These are phyloP conservation scores for Apiotrichum akiyoshidainum DNA, from an alignment of 1,284 basidiomycete species.

Conservation along the genomic window DNA sequence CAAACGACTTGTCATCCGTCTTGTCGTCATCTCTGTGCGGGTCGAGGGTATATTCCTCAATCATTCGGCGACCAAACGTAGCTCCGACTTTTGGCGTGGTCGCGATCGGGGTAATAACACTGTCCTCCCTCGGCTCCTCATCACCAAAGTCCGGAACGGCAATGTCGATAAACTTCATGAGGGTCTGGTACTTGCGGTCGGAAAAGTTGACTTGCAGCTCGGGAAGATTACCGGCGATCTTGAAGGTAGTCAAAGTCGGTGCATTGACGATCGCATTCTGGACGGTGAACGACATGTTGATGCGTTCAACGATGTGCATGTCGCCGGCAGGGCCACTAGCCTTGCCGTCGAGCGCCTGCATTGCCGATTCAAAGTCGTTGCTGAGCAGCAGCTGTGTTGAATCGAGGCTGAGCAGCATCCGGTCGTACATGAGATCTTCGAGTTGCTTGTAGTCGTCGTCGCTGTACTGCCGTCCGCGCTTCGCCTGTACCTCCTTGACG, in stretches of 20 bases:
- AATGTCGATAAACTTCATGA: slow-evolving; percentile 91
- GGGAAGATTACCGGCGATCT: slow-evolving; percentile 86
- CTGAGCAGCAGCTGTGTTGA: slow-evolving; percentile 93
- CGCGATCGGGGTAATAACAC: slow-evolving; percentile 5
- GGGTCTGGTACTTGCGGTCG: slow-evolving; percentile 88
- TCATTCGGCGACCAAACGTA: slow-evolving; percentile 54
- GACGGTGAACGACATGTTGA: slow-evolving; percentile 84
- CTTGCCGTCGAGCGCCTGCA: slow-evolving; percentile 64
- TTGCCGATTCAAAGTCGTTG: slow-evolving; percentile 74
- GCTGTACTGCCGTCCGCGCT: slow-evolving; percentile 80
- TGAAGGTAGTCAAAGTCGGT: slow-evolving; percentile 82
- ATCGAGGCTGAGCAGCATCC: slow-evolving; percentile 76
- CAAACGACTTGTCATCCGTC: slow-evolving; percentile 24
- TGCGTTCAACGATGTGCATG: slow-evolving; percentile 87
- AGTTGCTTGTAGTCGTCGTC: slow-evolving; percentile 85
- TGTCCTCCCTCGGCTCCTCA: slow-evolving; percentile 27
- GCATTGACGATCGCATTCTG: slow-evolving; percentile 92
- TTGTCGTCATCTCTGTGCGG: slow-evolving; percentile 39
- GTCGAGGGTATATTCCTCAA: slow-evolving; percentile 65
- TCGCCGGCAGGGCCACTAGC: slow-evolving; percentile 49
- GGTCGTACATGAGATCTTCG: slow-evolving; percentile 96
- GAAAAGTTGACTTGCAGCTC: slow-evolving; percentile 89
- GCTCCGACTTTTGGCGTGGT: slow-evolving; percentile 14
- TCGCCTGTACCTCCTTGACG: slow-evolving; percentile 75
- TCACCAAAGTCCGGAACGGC: slow-evolving; percentile 81